These are phyloP conservation scores for Begonia peltatifolia DNA, from an alignment of 306 rosid species.

Conservation along the genomic window DNA sequence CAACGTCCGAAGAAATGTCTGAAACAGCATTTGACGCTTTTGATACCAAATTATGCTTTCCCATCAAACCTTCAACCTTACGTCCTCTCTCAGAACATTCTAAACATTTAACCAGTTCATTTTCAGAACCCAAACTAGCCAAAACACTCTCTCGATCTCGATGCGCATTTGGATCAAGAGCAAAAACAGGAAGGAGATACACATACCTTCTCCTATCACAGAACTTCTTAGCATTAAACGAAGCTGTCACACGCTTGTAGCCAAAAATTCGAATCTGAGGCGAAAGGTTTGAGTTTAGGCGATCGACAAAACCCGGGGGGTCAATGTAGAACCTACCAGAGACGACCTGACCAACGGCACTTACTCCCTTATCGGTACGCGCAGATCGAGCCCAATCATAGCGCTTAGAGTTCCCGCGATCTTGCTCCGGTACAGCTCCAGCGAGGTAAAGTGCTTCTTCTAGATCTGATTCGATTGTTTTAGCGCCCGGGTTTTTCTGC, in stretches of 20 bases:
- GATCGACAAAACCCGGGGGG: slow-evolving; percentile 82
- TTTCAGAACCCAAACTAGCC: slow-evolving; percentile 79
- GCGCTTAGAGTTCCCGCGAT: slow-evolving; percentile 50
- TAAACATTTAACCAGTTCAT: slow-evolving; percentile 56
- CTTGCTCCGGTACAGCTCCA: slow-evolving; percentile 78
- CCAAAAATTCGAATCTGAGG: slow-evolving; percentile 79
- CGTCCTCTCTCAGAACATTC: slow-evolving; percentile 88
- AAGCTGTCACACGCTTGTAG: slow-evolving; percentile 66
- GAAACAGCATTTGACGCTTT: slow-evolving; percentile 22
- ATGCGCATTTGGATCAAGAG: slow-evolving; percentile 72
- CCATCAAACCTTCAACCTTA: slow-evolving; percentile 61
- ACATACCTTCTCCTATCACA: slow-evolving; percentile 94
- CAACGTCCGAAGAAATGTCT: slow-evolving; percentile 23
- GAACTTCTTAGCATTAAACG: slow-evolving; percentile 85
- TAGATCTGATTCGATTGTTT: slow-evolving; percentile 88
- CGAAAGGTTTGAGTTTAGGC: slow-evolving; percentile 64
- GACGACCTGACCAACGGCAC: slow-evolving; percentile 94
- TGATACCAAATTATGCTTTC: slow-evolving; percentile 34
- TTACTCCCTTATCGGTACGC: slow-evolving; percentile 91
- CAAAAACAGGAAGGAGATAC: slow-evolving; percentile 73
- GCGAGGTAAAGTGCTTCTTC: slow-evolving; percentile 70
- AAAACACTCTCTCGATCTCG: slow-evolving; percentile 81
- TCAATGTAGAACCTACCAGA: slow-evolving; percentile 85
- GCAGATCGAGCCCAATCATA: slow-evolving; percentile 95
- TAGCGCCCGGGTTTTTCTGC: slow-evolving; percentile 97